Percentiles rank a stretch among this genome's conserved stretches.
phyloP scores from a whole-genome alignment of 371 early-diverging fungal species.

The Apophysomyces variabilis region DNA sequence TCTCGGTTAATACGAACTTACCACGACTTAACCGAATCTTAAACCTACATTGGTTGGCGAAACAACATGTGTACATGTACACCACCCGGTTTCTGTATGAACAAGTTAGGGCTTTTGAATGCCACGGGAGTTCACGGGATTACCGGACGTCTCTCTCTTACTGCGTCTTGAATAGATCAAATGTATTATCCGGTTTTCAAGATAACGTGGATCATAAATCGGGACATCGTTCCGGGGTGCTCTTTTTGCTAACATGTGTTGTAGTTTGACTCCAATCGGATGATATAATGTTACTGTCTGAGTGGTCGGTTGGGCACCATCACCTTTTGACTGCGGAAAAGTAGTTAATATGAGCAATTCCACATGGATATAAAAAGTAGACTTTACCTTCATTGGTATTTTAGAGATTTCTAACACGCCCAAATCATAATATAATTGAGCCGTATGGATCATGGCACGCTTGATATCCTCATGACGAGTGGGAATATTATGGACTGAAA shows the following conservation, averaged over 20 bases:
- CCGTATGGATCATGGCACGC: constrained; percentile 34
- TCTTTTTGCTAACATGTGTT: constrained; percentile 27
- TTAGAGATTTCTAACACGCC: constrained; percentile 31
- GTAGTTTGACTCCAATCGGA: constrained; percentile 21
- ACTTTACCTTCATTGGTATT: constrained; percentile 38
- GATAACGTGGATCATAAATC: constrained; percentile 25
- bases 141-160: constrained; percentile 12
- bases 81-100: constrained; percentile 34
- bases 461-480: constrained; percentile 32
- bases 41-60: constrained; percentile 30
- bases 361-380: background rate
- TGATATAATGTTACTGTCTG: constrained; percentile 33
- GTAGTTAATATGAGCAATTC: background rate
- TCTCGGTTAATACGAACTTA: too few species aligned
- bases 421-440: constrained; percentile 36
- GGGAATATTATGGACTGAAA: constrained; percentile 40
- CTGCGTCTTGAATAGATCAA: constrained; percentile 34
- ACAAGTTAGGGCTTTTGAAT: background rate
- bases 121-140: background rate
- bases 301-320: constrained; percentile 21
- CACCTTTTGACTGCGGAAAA: constrained; percentile 20
- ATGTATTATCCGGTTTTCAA: constrained; percentile 23
- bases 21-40: background rate
- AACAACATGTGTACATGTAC: constrained; percentile 35
- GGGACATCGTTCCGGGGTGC: constrained; percentile 11